These are phyloP conservation scores for Microdochium trichocladiopsis DNA, from an alignment of 2,329 filamentous ascomycete genomes.

Conservation along the genomic window DNA sequence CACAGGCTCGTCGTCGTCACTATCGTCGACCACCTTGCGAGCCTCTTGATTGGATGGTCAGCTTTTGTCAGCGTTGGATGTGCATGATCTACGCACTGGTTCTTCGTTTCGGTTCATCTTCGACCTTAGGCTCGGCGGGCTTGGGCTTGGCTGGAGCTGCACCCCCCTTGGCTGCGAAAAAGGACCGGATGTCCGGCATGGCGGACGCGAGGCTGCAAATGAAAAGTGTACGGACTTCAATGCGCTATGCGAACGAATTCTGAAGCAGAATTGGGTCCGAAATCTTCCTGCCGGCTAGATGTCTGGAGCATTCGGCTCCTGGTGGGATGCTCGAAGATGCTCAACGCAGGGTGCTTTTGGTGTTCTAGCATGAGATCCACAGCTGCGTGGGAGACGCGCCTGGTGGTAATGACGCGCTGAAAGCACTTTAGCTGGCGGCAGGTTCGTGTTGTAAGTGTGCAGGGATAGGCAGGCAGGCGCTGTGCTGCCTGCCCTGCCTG, in stretches of 20 bases:
- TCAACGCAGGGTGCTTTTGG: not conserved
- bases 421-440: not conserved
- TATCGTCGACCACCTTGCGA: conserved; percentile 73
- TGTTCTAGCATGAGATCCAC: not conserved
- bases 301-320: no score
- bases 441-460: not conserved
- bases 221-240: no score
- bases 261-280: no score
- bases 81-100: conserved; percentile 28
- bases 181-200: conserved; percentile 90
- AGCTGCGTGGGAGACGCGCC: not conserved
- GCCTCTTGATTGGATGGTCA: conserved; percentile 25
- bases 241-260: not conserved
- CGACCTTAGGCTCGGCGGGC: conserved; percentile 34
- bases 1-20: conserved; percentile 65
- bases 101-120: conserved; percentile 29
- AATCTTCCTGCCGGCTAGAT: no score
- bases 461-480: not conserved
- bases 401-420: not conserved
- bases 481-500: not conserved
- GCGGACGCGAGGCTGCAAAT: conserved; percentile 4
- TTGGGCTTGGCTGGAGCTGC: conserved; percentile 43
- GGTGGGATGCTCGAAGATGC: not conserved
- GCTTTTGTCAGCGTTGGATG: no score
- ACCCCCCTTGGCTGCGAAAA: conserved; percentile 74